Percentiles rank a stretch among this genome's conserved stretches.
phyloP scores from a whole-genome alignment of 257 asterid species.

The Lycium ferocissimum region DNA sequence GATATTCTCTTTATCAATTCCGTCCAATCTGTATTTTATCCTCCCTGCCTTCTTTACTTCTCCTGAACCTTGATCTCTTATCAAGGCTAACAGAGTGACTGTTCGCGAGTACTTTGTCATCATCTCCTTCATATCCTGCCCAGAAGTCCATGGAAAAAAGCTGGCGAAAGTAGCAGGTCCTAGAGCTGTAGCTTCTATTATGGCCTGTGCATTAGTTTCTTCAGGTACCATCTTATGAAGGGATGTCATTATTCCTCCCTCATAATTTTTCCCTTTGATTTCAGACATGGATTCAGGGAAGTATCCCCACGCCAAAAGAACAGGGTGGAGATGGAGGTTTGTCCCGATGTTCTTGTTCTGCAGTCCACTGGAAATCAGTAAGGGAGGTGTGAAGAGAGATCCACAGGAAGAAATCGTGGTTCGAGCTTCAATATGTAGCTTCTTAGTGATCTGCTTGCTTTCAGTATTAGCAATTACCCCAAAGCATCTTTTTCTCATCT shows the following conservation, averaged over 20 bases:
- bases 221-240: conserved; percentile 66
- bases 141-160: conserved; percentile 73
- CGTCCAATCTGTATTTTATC: conserved; percentile 48
- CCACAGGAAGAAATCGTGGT: conserved; percentile 78
- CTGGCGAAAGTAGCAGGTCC: conserved; percentile 76
- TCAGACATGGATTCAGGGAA: conserved; percentile 65
- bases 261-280: conserved; percentile 61
- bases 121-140: conserved; percentile 58
- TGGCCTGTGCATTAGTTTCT: conserved; percentile 49
- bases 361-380: conserved; percentile 72
- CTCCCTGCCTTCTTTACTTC: conserved; percentile 60
- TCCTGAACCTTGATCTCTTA: conserved; percentile 73
- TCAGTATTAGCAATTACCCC: conserved; percentile 68
- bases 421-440: conserved; percentile 60
- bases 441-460: conserved; percentile 43
- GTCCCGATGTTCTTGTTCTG: conserved; percentile 74
- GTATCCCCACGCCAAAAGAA: conserved; percentile 80
- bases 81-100: conserved; percentile 60
- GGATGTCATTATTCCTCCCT: conserved; percentile 87
- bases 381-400: conserved; percentile 80
- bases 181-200: conserved; percentile 64
- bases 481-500: conserved; percentile 53
- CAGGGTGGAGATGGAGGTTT: conserved; percentile 91
- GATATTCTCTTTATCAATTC: conserved; percentile 63
- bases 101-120: conserved; percentile 74